A percentile compares a stretch with the other conserved stretches of the same genome.
Conservation (phyloP, 441 rosid species). For the Gossypium gossypioides region DNA sequence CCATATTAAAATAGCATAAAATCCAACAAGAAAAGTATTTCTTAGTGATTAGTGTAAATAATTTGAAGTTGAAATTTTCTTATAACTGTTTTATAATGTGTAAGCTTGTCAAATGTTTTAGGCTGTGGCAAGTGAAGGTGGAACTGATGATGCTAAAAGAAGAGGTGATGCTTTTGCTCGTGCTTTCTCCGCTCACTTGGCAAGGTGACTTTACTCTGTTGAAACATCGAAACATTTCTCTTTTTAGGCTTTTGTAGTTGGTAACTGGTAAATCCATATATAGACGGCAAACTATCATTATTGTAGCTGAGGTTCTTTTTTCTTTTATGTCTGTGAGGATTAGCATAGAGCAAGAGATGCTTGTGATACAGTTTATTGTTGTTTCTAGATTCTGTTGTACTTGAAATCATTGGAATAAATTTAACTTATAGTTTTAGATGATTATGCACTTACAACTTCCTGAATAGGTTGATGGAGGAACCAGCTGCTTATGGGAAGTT, state of each 20-base stretch:
- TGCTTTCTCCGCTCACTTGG: constrained; percentile 97
- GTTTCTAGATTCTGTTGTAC: not conserved
- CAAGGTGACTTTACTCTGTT: constrained; percentile 40
- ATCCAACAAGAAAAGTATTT: not conserved
- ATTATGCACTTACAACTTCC: constrained; percentile 1
- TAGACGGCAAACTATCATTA: not conserved
- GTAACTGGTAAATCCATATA: not conserved
- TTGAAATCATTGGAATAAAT: not conserved
- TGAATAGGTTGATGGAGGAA: constrained; percentile 85
- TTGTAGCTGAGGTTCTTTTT: not conserved
- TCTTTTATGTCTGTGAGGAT: not conserved
- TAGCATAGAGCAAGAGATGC: not conserved
- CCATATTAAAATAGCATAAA: not conserved
- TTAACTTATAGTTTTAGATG: not conserved
- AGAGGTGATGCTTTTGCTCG: constrained; percentile 98
- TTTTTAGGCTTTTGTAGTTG: not conserved
- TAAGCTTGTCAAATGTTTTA: constrained; percentile 25
- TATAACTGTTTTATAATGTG: not conserved
- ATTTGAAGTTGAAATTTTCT: not conserved
- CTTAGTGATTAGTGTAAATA: not conserved
- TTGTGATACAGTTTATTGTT: not conserved
- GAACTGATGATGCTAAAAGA: constrained; percentile 92
- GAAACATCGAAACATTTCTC: not conserved
- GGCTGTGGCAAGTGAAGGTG: constrained; percentile 99
- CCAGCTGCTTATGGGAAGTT: constrained; percentile 96